Evolutionary conservation across 495 filamentous ascomycete species (phyloP).

Genomic region (Podospora didyma): DNA sequence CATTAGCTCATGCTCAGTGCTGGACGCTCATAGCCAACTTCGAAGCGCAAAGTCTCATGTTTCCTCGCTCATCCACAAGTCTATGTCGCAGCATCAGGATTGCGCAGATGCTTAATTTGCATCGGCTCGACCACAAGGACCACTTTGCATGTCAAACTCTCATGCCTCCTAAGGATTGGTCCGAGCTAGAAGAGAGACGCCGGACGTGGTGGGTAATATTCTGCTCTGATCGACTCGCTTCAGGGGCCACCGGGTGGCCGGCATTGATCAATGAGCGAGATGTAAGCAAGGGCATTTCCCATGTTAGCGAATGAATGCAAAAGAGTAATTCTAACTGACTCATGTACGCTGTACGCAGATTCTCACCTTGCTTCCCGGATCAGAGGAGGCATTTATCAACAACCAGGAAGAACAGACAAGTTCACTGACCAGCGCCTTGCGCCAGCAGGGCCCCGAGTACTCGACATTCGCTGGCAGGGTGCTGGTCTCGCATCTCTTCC

Average conservation of each 20-base stretch:
- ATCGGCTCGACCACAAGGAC: not conserved
- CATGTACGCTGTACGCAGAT: no score
- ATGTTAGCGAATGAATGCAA: not conserved
- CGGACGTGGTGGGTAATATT: constrained; percentile 13
- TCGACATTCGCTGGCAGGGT: constrained; percentile 5
- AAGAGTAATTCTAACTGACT: not conserved
- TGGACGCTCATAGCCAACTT: constrained; percentile 8
- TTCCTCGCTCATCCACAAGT: constrained; percentile 3
- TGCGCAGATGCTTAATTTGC: constrained; percentile 11
- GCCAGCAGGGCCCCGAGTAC: not conserved
- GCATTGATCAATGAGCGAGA: constrained; percentile 3
- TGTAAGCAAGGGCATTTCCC: constrained; percentile 1
- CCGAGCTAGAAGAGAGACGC: constrained; percentile 8
- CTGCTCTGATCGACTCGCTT: constrained; percentile 2
- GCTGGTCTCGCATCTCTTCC: constrained; percentile 4
- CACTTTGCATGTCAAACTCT: not conserved
- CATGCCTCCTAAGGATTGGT: not conserved
- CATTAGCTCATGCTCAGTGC: constrained; percentile 10
- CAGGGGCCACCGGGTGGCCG: constrained; percentile 7
- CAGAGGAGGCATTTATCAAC: constrained; percentile 6
- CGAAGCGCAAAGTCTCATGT: constrained; percentile 6
- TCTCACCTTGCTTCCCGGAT: constrained; percentile 6
- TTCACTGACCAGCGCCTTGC: not conserved
- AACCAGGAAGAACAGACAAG: not conserved
- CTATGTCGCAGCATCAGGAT: constrained; percentile 3